A percentile compares a stretch with the other conserved stretches of the same genome.
Evolutionary conservation across 306 rosid genomes (phyloP).

Genomic region (Corylus americana): DNA sequence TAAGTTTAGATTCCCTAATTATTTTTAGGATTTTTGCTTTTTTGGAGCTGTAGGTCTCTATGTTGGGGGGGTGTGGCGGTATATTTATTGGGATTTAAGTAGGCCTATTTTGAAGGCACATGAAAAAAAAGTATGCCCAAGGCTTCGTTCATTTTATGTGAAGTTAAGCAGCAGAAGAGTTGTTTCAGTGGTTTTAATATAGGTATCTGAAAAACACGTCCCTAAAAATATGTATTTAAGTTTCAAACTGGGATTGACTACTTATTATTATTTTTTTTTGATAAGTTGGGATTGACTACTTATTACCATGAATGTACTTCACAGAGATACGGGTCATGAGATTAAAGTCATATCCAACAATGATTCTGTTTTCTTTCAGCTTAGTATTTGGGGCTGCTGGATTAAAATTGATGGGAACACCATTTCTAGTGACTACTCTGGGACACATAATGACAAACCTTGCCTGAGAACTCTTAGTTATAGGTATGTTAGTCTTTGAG

Average conservation of each 20-base stretch:
- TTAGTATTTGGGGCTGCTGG: background rate
- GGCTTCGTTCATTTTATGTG: background rate
- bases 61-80: background rate
- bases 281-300: too few species aligned
- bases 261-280: too few species aligned
- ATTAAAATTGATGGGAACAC: constrained; percentile 1
- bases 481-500: background rate
- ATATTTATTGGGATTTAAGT: background rate
- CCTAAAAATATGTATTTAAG: too few species aligned
- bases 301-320: too few species aligned
- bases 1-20: background rate
- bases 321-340: too few species aligned
- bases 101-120: background rate
- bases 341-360: background rate
- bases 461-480: background rate
- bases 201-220: too few species aligned
- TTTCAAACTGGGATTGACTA: too few species aligned
- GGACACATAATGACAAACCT: background rate
- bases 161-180: too few species aligned
- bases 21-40: background rate
- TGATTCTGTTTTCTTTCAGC: background rate
- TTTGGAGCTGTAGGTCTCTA: background rate
- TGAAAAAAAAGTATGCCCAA: too few species aligned
- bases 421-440: background rate
- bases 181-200: too few species aligned